Evolutionary conservation across 1,139 yeast genomes (phyloP).

Genomic region (Lodderomyces oxycetoniae): DNA sequence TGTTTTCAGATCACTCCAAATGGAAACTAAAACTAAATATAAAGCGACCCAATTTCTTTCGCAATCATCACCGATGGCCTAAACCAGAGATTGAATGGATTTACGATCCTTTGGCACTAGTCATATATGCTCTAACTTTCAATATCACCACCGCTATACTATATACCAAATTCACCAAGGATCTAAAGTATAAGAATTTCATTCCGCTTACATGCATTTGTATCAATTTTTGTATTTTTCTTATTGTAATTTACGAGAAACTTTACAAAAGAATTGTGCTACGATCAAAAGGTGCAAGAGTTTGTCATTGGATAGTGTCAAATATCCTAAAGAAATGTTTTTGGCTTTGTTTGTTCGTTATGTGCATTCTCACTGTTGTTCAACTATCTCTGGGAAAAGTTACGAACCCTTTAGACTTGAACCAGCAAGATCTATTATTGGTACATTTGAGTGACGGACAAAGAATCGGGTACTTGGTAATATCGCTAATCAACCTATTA

Average conservation of each 20-base stretch:
- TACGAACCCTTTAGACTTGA: conserved; percentile 14
- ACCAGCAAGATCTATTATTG: neutral
- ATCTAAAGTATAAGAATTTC: conserved; percentile 4
- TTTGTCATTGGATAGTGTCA: conserved; percentile 5
- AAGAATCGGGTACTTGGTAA: conserved; percentile 10
- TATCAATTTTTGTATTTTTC: conserved; percentile 8
- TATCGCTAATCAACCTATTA: conserved; percentile 12
- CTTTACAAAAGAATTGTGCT: conserved; percentile 3
- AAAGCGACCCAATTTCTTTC: too few species aligned
- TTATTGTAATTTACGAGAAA: conserved; percentile 7
- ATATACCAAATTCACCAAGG: conserved; percentile 7
- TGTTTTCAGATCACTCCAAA: too few species aligned
- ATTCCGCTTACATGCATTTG: conserved; percentile 5
- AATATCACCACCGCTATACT: conserved; percentile 10
- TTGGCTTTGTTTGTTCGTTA: conserved; percentile 13
- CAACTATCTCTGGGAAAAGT: conserved; percentile 13
- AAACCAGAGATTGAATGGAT: conserved; percentile 9
- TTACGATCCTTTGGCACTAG: conserved; percentile 8
- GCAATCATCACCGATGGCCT: too few species aligned
- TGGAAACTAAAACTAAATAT: too few species aligned
- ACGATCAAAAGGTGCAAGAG: conserved; percentile 2
- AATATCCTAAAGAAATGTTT: conserved; percentile 9
- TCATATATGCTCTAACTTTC: conserved; percentile 10
- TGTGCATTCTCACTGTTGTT: conserved; percentile 13
- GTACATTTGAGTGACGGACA: conserved; percentile 8